phyloP scores from a whole-genome alignment of 2,329 filamentous ascomycete species.

The Nemania abortiva region DNA sequence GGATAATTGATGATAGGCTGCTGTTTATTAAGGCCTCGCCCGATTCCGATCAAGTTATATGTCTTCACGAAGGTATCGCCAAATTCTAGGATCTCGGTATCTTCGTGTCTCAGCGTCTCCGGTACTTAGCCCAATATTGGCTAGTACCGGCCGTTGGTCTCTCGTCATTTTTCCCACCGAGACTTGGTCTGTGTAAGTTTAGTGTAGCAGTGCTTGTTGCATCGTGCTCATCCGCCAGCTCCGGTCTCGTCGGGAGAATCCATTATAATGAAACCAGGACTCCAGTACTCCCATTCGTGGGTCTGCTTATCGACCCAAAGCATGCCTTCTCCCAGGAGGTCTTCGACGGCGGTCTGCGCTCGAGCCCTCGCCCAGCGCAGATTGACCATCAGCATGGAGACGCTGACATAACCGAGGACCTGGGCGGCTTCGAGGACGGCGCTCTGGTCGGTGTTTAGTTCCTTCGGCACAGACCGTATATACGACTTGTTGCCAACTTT shows the following conservation, averaged over 20 bases:
- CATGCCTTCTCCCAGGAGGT: constrained; percentile 87
- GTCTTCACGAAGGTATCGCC: not conserved
- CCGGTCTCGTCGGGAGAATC: constrained; percentile 40
- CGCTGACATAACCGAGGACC: constrained; percentile 87
- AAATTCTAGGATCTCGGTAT: not conserved
- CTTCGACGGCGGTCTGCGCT: constrained; percentile 90
- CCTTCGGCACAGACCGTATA: constrained; percentile 92
- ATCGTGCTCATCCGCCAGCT: constrained; percentile 40
- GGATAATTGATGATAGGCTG: too few relatives aligned
- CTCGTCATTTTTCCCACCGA: not conserved
- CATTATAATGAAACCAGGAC: constrained; percentile 74
- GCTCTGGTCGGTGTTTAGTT: constrained; percentile 94
- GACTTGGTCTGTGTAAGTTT: not conserved
- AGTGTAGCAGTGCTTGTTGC: not conserved
- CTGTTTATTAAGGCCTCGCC: not conserved
- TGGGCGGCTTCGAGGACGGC: constrained; percentile 92
- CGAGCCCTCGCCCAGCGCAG: constrained; percentile 86
- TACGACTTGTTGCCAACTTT: constrained; percentile 86
- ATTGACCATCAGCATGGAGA: constrained; percentile 89
- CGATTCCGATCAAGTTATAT: not conserved
- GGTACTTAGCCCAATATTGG: not conserved
- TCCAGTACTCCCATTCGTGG: constrained; percentile 94
- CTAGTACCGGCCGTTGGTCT: not conserved
- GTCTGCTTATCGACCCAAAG: constrained; percentile 93
- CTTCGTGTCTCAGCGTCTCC: not conserved